Percentiles rank a stretch among this genome's conserved stretches.
Conservation (phyloP, 805 yeast genomes). For the Saccharomycopsis javanensis region DNA sequence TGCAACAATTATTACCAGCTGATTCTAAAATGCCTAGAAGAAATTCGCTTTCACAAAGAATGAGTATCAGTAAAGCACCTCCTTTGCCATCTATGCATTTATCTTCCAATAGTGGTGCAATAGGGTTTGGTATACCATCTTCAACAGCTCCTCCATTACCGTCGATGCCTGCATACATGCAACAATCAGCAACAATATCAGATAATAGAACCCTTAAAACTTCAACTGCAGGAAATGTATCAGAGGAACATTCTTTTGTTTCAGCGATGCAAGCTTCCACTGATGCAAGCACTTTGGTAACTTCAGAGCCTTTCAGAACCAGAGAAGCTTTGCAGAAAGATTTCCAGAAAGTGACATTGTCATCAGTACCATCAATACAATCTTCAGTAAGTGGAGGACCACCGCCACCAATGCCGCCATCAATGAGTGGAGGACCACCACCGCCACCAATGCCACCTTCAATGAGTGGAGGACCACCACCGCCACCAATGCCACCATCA, state of each 20-base stretch:
- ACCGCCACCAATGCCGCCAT: no score
- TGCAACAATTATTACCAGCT: not conserved
- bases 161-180: constrained; percentile 25
- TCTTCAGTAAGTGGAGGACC: no score
- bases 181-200: constrained; percentile 21
- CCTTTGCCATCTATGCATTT: not conserved
- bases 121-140: not conserved
- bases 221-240: no score
- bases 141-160: constrained; percentile 25
- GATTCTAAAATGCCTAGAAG: not conserved
- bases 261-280: no score
- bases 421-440: no score
- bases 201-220: constrained; percentile 19
- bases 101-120: not conserved
- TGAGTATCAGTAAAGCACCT: not conserved
- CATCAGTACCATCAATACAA: no score
- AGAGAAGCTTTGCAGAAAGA: no score
- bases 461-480: constrained; percentile 5
- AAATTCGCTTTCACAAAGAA: not conserved
- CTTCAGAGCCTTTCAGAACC: no score
- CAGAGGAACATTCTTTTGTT: no score
- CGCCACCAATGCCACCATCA: not conserved
- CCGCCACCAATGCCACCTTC: constrained; percentile 19
- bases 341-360: no score
- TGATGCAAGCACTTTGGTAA: constrained; percentile 20